Conservation (phyloP, 495 filamentous ascomycete species). For the Choiromyces venosus region DNA sequence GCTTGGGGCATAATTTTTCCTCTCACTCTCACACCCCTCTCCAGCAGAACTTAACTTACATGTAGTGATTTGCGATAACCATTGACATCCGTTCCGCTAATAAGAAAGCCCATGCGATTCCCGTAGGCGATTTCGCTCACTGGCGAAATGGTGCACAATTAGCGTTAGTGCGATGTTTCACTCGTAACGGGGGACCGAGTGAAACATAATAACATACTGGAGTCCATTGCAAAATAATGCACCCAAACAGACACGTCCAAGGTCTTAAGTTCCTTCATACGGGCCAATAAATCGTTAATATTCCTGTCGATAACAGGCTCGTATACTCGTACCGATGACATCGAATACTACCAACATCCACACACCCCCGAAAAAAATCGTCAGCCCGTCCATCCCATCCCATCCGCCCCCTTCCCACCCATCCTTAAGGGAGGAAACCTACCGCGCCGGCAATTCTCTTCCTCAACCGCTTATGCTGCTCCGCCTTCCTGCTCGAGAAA, state of each 20-base stretch:
- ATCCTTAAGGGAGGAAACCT: neutral
- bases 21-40: neutral
- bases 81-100: slow-evolving; percentile 46
- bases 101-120: slow-evolving; percentile 14
- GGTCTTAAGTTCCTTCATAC: neutral
- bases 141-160: neutral
- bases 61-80: slow-evolving; percentile 53
- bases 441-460: slow-evolving; percentile 7
- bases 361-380: neutral
- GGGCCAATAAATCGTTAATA: slow-evolving; percentile 4
- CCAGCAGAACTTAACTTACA: slow-evolving; percentile 4
- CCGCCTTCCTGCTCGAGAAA: slow-evolving; percentile 7
- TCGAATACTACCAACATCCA: slow-evolving; percentile 3
- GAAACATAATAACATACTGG: neutral
- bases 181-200: neutral
- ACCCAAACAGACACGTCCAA: slow-evolving; percentile 12
- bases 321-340: slow-evolving; percentile 7
- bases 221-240: slow-evolving; percentile 17
- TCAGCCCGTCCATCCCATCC: neutral
- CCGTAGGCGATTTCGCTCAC: slow-evolving; percentile 19
- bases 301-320: slow-evolving; percentile 2
- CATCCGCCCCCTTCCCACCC: neutral
- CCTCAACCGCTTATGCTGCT: neutral
- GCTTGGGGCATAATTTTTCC: neutral
- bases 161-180: neutral